phyloP scores from a whole-genome alignment of 495 filamentous ascomycete genomes.

The Lepidopterella palustris region DNA sequence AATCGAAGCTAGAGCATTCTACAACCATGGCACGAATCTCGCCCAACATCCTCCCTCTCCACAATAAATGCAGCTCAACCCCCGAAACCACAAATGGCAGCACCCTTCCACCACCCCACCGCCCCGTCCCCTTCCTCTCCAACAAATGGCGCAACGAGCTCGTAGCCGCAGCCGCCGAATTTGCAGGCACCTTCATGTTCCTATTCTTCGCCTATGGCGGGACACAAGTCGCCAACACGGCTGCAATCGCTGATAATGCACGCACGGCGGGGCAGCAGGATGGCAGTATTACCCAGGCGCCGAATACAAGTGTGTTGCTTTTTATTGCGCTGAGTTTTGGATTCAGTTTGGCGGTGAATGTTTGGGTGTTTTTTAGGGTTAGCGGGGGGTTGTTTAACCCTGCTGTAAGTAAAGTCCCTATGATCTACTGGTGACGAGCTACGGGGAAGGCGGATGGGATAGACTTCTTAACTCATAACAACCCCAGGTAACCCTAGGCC shows the following conservation, averaged over 20 bases:
- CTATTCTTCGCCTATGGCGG: constrained; percentile 33
- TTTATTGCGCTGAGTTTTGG: constrained; percentile 32
- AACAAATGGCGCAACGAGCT: constrained; percentile 15
- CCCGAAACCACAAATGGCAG: too few relatives aligned
- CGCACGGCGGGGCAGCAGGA: constrained; percentile 3
- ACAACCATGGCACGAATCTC: too few relatives aligned
- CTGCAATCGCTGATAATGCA: constrained; percentile 1
- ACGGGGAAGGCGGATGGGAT: neutral
- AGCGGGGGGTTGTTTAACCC: constrained; percentile 31
- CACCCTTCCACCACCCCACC: too few relatives aligned
- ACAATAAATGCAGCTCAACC: too few relatives aligned
- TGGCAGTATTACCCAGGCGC: constrained; percentile 18
- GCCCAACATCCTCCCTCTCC: too few relatives aligned
- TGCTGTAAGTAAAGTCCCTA: constrained; percentile 5
- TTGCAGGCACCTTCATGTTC: constrained; percentile 35
- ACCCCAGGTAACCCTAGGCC: constrained; percentile 45
- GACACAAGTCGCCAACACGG: constrained; percentile 29
- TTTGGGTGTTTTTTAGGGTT: constrained; percentile 33
- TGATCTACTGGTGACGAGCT: neutral
- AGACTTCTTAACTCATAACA: neutral
- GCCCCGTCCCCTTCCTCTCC: neutral
- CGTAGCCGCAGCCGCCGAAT: constrained; percentile 29
- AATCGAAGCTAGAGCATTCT: too few relatives aligned
- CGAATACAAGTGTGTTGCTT: constrained; percentile 21
- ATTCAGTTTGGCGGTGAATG: constrained; percentile 31